These are phyloP conservation scores for Typha latifolia DNA, from an alignment of 176 grass and related monocot genomes.

Conservation along the genomic window DNA sequence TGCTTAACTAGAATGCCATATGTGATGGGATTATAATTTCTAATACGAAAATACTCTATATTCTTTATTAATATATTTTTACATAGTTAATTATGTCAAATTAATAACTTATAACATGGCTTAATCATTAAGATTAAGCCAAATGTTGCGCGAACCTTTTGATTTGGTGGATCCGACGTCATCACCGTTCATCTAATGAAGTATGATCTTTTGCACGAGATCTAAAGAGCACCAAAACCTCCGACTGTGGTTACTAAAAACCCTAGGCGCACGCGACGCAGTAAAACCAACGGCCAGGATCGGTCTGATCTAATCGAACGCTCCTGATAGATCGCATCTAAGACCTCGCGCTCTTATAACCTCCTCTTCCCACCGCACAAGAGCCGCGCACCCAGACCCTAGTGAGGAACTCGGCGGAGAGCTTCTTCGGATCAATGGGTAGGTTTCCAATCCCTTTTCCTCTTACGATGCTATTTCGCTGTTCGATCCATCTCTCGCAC, in stretches of 20 bases:
- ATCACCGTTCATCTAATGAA: no score
- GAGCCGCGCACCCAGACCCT: background rate
- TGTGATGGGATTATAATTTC: no score
- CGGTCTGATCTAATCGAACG: background rate
- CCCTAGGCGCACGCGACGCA: background rate
- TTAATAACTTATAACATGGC: no score
- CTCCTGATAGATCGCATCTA: background rate
- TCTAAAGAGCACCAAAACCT: background rate
- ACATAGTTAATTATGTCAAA: no score
- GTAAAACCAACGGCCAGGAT: background rate
- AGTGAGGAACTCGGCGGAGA: background rate
- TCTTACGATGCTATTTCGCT: background rate
- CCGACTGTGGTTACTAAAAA: background rate
- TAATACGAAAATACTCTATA: no score
- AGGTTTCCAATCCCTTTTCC: background rate
- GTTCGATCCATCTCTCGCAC: background rate
- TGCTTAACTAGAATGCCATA: no score
- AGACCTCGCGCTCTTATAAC: background rate
- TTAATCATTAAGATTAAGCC: no score
- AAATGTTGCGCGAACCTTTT: no score
- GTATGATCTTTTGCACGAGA: background rate
- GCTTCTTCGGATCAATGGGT: slow-evolving; percentile 1
- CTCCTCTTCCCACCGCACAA: background rate
- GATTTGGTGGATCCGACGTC: no score
- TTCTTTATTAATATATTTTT: no score